phyloP scores from a whole-genome alignment of 2,329 filamentous ascomycete species.

The Exophiala sp. region DNA sequence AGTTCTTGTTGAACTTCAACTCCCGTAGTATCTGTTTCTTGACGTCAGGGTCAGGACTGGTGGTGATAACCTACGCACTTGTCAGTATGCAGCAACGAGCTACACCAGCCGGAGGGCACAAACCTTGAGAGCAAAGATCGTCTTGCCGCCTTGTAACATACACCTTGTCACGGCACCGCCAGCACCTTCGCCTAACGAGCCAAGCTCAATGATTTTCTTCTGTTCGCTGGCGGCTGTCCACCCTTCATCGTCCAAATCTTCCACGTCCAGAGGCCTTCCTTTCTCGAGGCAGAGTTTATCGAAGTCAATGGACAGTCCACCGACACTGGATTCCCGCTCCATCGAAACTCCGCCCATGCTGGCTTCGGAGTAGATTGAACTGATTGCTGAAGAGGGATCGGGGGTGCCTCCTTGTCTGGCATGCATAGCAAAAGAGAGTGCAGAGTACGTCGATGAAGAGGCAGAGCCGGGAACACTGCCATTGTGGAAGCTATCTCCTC shows the following conservation, averaged over 20 bases:
- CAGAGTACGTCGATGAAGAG: constrained; percentile 78
- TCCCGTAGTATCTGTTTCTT: constrained; percentile 98
- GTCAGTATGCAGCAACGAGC: neutral
- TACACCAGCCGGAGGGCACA: constrained; percentile 23
- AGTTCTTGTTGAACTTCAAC: constrained; percentile 95
- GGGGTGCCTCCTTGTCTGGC: constrained; percentile 59
- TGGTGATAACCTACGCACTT: constrained; percentile 75
- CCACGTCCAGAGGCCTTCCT: constrained; percentile 78
- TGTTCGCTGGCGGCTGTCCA: constrained; percentile 92
- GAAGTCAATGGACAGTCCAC: constrained; percentile 67
- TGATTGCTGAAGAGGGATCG: constrained; percentile 83
- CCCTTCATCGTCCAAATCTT: constrained; percentile 88
- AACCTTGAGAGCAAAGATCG: constrained; percentile 93
- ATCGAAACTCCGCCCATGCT: constrained; percentile 69
- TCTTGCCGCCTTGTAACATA: constrained; percentile 83
- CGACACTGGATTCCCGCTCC: constrained; percentile 76
- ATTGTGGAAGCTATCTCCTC: constrained; percentile 76
- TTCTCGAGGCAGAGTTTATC: constrained; percentile 77
- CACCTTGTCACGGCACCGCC: constrained; percentile 92
- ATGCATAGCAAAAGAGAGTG: constrained; percentile 73
- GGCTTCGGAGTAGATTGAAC: constrained; percentile 73
- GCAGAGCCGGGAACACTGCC: constrained; percentile 78
- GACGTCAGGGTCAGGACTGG: constrained; percentile 93
- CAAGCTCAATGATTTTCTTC: constrained; percentile 79
- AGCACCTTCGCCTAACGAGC: constrained; percentile 86